A percentile compares a stretch with the other conserved stretches of the same genome.
Conservation (phyloP, 768 basidiomycete species). For the Lyophyllum decastes region DNA sequence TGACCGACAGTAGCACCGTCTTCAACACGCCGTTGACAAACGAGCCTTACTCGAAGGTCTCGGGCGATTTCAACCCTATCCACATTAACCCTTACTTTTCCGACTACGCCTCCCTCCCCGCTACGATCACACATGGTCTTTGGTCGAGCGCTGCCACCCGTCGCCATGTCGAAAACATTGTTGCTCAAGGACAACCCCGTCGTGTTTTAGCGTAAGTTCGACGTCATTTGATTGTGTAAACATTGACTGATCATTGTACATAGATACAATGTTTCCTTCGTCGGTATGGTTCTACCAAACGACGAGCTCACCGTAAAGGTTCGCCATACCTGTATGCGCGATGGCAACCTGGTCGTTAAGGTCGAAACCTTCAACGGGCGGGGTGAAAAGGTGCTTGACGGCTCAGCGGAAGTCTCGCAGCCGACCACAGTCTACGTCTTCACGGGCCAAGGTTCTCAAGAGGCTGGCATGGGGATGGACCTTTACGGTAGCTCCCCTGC, state of each 20-base stretch:
- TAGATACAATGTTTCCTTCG: constrained; percentile 93
- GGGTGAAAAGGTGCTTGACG: constrained; percentile 91
- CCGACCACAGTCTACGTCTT: constrained; percentile 94
- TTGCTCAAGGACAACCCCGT: constrained; percentile 89
- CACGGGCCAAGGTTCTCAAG: constrained; percentile 98
- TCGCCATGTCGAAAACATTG: constrained; percentile 89
- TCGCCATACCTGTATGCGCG: constrained; percentile 87
- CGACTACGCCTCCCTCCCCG: constrained; percentile 87
- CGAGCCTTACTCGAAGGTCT: constrained; percentile 93
- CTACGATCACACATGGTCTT: constrained; percentile 97
- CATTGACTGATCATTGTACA: neutral
- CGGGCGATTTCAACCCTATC: constrained; percentile 98
- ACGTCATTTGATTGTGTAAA: neutral
- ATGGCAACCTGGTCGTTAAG: constrained; percentile 90
- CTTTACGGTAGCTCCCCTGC: constrained; percentile 91
- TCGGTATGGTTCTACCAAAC: constrained; percentile 94
- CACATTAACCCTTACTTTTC: constrained; percentile 99
- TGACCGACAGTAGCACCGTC: constrained; percentile 63
- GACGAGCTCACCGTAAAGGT: constrained; percentile 87
- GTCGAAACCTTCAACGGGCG: constrained; percentile 82
- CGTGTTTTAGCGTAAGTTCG: constrained; percentile 80
- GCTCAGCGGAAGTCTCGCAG: constrained; percentile 92
- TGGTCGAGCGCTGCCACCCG: constrained; percentile 96
- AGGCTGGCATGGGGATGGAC: constrained; percentile 99
- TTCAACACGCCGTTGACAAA: constrained; percentile 90